phyloP scores from a whole-genome alignment of 768 basidiomycete genomes.

The Scleroderma bovista region DNA sequence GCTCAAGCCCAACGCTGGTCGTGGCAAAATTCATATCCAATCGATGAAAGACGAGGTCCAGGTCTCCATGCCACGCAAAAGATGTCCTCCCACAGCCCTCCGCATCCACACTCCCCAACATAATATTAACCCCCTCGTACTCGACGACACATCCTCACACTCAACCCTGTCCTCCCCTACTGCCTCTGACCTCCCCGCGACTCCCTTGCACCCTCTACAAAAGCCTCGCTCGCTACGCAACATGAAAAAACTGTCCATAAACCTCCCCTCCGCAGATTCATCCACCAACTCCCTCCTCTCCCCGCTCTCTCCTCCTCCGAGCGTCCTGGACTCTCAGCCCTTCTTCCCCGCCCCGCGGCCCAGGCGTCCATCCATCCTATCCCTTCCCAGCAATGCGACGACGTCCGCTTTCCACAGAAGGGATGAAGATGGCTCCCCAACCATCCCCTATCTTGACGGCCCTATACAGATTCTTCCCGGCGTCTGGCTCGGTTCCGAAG shows the following conservation, averaged over 20 bases:
- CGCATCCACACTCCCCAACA: conserved; percentile 53
- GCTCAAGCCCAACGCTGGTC: conserved; percentile 28
- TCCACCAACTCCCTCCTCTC: conserved; percentile 45
- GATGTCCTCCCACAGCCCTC: conserved; percentile 50
- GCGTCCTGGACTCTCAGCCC: conserved; percentile 26
- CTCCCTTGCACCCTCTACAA: conserved; percentile 37
- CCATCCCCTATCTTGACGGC: conserved; percentile 71
- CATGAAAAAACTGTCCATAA: conserved; percentile 72
- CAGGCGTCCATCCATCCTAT: conserved; percentile 67
- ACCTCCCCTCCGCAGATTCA: conserved; percentile 56
- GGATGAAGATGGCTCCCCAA: conserved; percentile 56
- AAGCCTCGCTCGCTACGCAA: conserved; percentile 50
- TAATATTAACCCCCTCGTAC: conserved; percentile 36
- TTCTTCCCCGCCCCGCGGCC: conserved; percentile 33
- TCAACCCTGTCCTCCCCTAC: conserved; percentile 48
- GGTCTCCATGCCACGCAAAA: conserved; percentile 39
- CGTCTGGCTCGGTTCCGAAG: conserved; percentile 88
- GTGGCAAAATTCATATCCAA: conserved; percentile 25
- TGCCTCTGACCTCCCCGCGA: conserved; percentile 43
- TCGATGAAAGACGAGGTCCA: conserved; percentile 24
- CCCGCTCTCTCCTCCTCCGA: conserved; percentile 30
- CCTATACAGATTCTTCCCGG: conserved; percentile 82
- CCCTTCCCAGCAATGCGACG: conserved; percentile 52
- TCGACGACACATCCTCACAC: conserved; percentile 39
- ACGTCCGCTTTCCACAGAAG: conserved; percentile 54